Percentiles rank a stretch among this genome's conserved stretches.
Conservation (phyloP, 139 green algal genomes). For the Chlorella sp. region DNA sequence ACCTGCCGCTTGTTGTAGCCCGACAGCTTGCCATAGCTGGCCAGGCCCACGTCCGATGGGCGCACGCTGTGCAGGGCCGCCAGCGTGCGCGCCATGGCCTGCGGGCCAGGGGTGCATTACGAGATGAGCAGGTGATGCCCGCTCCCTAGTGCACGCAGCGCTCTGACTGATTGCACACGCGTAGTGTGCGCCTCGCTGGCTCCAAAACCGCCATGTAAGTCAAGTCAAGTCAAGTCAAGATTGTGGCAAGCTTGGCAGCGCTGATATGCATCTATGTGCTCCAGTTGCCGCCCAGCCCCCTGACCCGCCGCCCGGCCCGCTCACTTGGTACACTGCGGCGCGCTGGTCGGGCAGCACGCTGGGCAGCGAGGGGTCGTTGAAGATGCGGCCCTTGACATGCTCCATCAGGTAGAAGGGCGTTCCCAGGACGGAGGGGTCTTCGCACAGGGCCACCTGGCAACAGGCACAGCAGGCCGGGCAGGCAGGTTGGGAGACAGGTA, state of each 20-base stretch:
- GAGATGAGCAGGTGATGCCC: neutral
- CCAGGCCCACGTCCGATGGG: constrained; percentile 58
- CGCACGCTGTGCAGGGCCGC: constrained; percentile 84
- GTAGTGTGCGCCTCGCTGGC: too few relatives aligned
- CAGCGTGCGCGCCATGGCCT: constrained; percentile 69
- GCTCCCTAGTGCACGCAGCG: neutral
- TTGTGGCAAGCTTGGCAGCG: too few relatives aligned
- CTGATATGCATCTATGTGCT: too few relatives aligned
- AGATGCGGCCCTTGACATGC: constrained; percentile 77
- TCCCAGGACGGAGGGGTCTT: constrained; percentile 81
- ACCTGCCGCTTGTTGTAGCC: constrained; percentile 78
- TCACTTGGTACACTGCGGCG: constrained; percentile 38
- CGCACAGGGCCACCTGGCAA: constrained; percentile 73
- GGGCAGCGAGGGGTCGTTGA: constrained; percentile 79
- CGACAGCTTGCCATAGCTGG: constrained; percentile 64
- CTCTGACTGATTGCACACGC: too few relatives aligned
- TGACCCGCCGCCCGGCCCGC: neutral
- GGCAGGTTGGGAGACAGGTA: too few relatives aligned
- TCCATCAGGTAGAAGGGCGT: constrained; percentile 98
- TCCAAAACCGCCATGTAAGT: too few relatives aligned
- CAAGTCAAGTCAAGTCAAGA: too few relatives aligned
- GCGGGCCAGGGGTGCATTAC: neutral
- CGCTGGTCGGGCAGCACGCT: constrained; percentile 46
- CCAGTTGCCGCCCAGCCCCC: neutral
- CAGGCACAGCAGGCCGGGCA: neutral